These are phyloP conservation scores for Ophiocordyceps unilateralis DNA, from an alignment of 2,329 filamentous ascomycete genomes.

Conservation along the genomic window DNA sequence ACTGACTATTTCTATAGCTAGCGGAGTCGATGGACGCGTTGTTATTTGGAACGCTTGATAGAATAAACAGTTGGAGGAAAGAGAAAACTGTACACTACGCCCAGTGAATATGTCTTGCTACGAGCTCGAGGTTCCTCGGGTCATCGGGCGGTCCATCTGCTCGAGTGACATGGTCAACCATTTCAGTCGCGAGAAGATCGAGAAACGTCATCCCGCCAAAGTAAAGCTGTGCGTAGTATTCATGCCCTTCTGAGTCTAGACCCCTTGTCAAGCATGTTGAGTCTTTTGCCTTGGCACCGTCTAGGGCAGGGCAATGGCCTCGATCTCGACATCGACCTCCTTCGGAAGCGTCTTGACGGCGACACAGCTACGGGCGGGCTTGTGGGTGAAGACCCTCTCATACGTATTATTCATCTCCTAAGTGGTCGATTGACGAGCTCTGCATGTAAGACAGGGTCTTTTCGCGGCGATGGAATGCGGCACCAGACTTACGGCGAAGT, in stretches of 20 bases:
- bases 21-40: conserved; percentile 66
- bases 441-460: not conserved
- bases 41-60: conserved; percentile 55
- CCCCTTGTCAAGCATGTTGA: not conserved
- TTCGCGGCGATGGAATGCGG: not conserved
- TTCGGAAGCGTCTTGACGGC: conserved; percentile 80
- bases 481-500: conserved; percentile 47
- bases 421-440: not conserved
- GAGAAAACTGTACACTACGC: not conserved
- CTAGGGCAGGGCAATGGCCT: conserved; percentile 57
- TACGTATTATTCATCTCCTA: conserved; percentile 72
- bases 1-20: conserved; percentile 33
- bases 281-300: conserved; percentile 13
- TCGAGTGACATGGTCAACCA: not conserved
- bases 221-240: not conserved
- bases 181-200: not conserved
- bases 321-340: conserved; percentile 76
- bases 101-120: too few species aligned
- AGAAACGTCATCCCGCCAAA: not conserved
- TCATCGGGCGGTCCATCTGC: too few species aligned
- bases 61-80: not conserved
- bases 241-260: not conserved
- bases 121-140: not conserved
- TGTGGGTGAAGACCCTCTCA: conserved; percentile 66
- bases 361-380: conserved; percentile 78